Evolutionary conservation across 495 filamentous ascomycete species (phyloP), one percentile per base, ranked within the genome.

Genomic region (Daldinia grandis): DNA sequence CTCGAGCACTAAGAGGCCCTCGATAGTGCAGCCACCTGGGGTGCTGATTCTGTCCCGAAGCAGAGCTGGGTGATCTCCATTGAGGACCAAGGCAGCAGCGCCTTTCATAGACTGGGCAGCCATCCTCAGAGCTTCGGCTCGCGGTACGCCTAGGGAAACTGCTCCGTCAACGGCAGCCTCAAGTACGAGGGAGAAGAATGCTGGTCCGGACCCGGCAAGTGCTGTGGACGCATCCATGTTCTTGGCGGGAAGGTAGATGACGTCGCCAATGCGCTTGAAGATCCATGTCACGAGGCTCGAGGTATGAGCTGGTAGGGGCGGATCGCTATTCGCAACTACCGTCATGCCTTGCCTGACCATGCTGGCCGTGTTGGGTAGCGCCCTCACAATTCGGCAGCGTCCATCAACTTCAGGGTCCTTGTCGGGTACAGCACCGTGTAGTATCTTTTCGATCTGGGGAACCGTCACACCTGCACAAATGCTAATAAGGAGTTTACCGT

Each of bases 381-480:
- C 92, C 19, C 93, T 81, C 8, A 95, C 88, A 40, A 94, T 80
- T 24, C 79, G 81, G 79, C 86, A 93, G 44, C 72, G 79, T 14
- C 74, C 75, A 50, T 78, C 76, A 69, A 74, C 49, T 63, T 79
- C 65, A 44, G 76, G 73, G 66, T 84, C 76, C 67, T 81, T 74
- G 15, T 68, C 62, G 10, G 68, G 72, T 0, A 77, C 76, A 19
- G 77, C 78, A 0, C 81, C 80, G 59, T 88, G 86, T 1, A 97
- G 78, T n/a, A 84, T 83, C 4, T 76, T 74, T 62, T 87, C 82
- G 30, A 97, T 86, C 67, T 93, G 86, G 14, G 83, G 53, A 0
- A 87, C 86, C 0, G 89, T 86, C 5, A 95, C 89, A n/a, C 94
- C 94, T 1, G 93, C 94, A 44, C 93, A 86, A 61, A 97, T 93